These are phyloP conservation scores for Curvularia sp. DNA, from an alignment of 2,329 filamentous ascomycete genomes.

Conservation along the genomic window DNA sequence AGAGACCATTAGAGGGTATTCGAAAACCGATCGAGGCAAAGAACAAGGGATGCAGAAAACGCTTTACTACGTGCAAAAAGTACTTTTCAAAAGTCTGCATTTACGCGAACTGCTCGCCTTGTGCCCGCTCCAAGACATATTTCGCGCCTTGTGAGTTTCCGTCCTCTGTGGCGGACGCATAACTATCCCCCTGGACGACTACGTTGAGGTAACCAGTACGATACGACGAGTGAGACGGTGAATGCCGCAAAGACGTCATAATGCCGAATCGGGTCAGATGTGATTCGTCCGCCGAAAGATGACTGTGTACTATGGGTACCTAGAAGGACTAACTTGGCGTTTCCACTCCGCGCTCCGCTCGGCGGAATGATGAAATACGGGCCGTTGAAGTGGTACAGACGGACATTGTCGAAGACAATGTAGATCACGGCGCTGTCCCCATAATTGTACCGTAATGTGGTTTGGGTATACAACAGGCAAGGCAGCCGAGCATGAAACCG, in stretches of 20 bases:
- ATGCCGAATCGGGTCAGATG: neutral
- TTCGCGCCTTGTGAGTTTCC: neutral
- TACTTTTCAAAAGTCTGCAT: conserved; percentile 46
- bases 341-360: conserved; percentile 9
- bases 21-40: conserved; percentile 42
- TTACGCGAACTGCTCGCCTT: conserved; percentile 18
- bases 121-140: neutral
- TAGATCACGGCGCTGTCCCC: neutral
- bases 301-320: neutral
- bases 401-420: neutral
- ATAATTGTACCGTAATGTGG: neutral
- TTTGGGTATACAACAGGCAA: neutral
- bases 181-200: neutral
- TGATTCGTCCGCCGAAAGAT: neutral
- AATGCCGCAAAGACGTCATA: neutral
- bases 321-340: conserved; percentile 5
- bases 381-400: conserved; percentile 1
- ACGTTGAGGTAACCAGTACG: neutral
- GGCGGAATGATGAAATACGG: conserved; percentile 4
- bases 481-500: neutral
- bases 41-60: conserved; percentile 38
- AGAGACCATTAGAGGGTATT: conserved; percentile 40
- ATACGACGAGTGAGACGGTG: neutral
- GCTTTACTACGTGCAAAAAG: conserved; percentile 57
- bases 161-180: neutral